phyloP scores from a whole-genome alignment of 75 land plant species.

The Chamaecyparis obtusa region DNA sequence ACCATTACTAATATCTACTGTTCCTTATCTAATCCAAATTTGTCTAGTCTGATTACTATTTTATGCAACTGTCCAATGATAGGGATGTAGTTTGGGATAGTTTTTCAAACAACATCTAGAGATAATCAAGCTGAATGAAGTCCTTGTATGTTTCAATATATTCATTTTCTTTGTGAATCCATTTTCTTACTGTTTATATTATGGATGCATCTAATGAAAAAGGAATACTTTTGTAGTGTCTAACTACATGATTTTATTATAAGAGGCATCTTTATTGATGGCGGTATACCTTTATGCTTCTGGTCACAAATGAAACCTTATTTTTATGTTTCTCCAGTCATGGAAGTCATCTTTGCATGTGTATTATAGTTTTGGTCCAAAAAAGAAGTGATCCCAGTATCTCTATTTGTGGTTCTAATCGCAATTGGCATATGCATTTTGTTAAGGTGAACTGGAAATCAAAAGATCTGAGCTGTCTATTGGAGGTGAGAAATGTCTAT shows the following conservation, averaged over 20 bases:
- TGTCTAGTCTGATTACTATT: background rate
- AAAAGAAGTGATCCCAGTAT: background rate
- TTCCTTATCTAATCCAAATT: background rate
- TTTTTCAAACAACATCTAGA: conserved; percentile 87
- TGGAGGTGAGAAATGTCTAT: conserved; percentile 45
- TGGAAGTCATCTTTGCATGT: background rate
- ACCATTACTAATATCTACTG: background rate
- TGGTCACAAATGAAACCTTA: background rate
- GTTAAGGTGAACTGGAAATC: conserved; percentile 82
- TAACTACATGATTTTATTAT: background rate
- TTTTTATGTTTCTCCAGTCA: background rate
- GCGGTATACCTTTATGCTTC: background rate
- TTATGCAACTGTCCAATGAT: conserved; percentile 1
- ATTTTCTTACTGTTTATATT: conserved; percentile 4
- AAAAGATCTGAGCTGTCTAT: conserved; percentile 72
- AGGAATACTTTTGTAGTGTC: background rate
- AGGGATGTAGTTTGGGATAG: conserved; percentile 97
- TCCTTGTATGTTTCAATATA: conserved; percentile 42
- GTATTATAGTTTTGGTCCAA: background rate
- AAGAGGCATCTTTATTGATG: background rate
- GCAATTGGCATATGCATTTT: background rate
- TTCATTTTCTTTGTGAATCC: background rate
- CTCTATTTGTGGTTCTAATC: background rate
- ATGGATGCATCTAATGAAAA: background rate
- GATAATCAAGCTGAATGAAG: conserved; percentile 91